These are phyloP conservation scores for Neurospora sp. DNA, from an alignment of 495 filamentous ascomycete species.

Conservation along the genomic window DNA sequence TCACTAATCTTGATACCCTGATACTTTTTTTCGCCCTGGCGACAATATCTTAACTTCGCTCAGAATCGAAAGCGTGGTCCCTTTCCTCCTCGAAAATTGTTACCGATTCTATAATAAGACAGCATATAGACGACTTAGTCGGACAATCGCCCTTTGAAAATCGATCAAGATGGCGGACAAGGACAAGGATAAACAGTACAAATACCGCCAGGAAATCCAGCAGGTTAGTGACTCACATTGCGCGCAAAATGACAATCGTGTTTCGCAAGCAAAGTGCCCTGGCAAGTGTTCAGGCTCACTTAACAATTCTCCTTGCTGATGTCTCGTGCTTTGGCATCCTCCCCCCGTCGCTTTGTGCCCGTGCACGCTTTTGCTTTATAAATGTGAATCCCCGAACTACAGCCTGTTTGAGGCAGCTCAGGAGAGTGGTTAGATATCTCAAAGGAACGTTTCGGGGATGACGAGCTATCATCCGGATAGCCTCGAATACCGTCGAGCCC, in stretches of 20 bases:
- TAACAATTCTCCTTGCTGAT: not conserved
- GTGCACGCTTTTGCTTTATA: not conserved
- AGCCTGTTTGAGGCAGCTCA: not conserved
- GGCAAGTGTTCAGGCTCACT: not conserved
- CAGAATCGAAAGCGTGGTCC: not conserved
- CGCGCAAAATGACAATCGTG: not conserved
- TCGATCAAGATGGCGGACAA: slow-evolving; percentile 48
- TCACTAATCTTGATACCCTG: not conserved
- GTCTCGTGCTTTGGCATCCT: not conserved
- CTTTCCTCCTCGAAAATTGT: not conserved
- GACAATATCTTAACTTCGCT: not conserved
- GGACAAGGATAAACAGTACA: slow-evolving; percentile 50
- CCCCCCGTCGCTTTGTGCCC: not conserved
- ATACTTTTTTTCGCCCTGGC: not conserved
- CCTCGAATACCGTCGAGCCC: not conserved
- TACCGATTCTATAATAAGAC: not conserved
- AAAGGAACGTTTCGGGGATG: not conserved
- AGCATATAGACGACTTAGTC: not conserved
- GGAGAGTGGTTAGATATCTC: not conserved
- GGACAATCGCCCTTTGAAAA: not conserved
- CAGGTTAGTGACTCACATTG: slow-evolving; percentile 48
- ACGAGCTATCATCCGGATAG: not conserved
- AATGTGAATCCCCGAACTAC: not conserved
- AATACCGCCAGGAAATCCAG: slow-evolving; percentile 92
- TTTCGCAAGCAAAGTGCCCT: not conserved